Evolutionary conservation across 1,284 basidiomycete genomes (phyloP).

Genomic region (Termitomyces sp.): DNA sequence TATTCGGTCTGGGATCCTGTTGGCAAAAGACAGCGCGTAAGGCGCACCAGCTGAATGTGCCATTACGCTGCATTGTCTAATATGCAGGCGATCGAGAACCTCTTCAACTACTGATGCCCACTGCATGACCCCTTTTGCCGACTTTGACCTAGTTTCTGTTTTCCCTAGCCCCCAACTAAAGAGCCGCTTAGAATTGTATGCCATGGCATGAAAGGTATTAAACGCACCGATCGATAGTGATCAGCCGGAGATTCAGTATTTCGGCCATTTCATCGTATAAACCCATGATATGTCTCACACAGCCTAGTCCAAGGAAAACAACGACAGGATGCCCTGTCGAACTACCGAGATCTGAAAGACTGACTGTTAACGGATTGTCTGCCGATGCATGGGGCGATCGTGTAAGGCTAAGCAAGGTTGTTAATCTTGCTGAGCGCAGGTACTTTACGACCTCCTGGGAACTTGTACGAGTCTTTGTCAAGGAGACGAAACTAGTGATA

Average conservation of each 20-base stretch:
- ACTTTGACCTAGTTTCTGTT: slow-evolving; percentile 68
- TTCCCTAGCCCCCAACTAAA: slow-evolving; percentile 88
- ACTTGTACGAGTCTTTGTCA: slow-evolving; percentile 40
- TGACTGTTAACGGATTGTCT: slow-evolving; percentile 76
- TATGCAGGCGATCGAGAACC: slow-evolving; percentile 76
- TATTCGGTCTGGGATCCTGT: slow-evolving; percentile 69
- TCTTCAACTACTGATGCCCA: slow-evolving; percentile 91
- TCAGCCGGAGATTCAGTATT: slow-evolving; percentile 79
- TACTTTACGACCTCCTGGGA: slow-evolving; percentile 78
- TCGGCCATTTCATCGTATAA: slow-evolving; percentile 95
- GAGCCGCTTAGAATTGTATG: slow-evolving; percentile 9
- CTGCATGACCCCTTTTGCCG: slow-evolving; percentile 77
- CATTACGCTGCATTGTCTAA: slow-evolving; percentile 83
- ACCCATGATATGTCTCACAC: slow-evolving; percentile 91
- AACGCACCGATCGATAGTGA: slow-evolving; percentile 88
- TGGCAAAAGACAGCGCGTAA: slow-evolving; percentile 86
- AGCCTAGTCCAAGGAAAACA: slow-evolving; percentile 90
- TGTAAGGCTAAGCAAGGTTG: slow-evolving; percentile 74
- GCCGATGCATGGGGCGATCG: slow-evolving; percentile 73
- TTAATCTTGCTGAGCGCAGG: slow-evolving; percentile 79
- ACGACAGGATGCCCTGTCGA: slow-evolving; percentile 81
- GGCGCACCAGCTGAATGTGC: slow-evolving; percentile 97
- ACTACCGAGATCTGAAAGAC: slow-evolving; percentile 86
- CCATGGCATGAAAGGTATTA: neutral
- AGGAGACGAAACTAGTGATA: slow-evolving; percentile 38